Evolutionary conservation across 108 stramenopile species (phyloP), one percentile per base, ranked within the genome.

Genomic region (Bacterosira constricta): DNA sequence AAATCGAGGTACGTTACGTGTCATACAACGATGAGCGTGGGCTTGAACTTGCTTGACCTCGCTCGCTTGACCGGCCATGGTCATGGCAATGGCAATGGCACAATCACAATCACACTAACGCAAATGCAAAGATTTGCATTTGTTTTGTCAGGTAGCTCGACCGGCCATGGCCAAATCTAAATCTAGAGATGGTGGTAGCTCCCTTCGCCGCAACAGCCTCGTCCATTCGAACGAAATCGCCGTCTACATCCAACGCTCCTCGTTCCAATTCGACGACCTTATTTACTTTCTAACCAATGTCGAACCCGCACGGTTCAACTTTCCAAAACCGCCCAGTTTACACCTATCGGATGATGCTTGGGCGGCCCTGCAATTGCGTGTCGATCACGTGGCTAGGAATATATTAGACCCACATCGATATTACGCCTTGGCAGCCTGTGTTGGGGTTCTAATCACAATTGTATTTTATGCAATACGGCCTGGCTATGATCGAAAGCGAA

Each of bases 331-430:
- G 10, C 31, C 65, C 60, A 39, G 36, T 10, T 51, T 83, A 4
- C 39, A 25, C 11, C 49, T 83, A 6, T 60, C 56, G 30, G 77
- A 79, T 45, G 82, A 83, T 60, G 52, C 66, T 0, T 83, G 82
- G 82, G 77, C 82, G 44, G 77, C 76, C 0, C 45, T 83, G 15
- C 72, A 83, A 51, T 42, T 83, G 15, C 82, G 82, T 30, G 82
- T 83, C 13, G 82, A 83, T 59, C 82, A 77, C 23, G 66, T 79
- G 11, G 82, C 82, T 20, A 41, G 82, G 25, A 47, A 77, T 26
- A 79, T 83, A 20, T 35, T 83, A 13, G 82, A 83, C 34, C 82
- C 82, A 0, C 82, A 83, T 63, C 64, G 77, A 26, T 73, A 63
- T 13, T 63, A 69, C 32, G 29, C 56, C 34, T 71, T 53, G 9